phyloP scores from a whole-genome alignment of 2,329 filamentous ascomycete species.

The Ophiostoma novo-ulmi region DNA sequence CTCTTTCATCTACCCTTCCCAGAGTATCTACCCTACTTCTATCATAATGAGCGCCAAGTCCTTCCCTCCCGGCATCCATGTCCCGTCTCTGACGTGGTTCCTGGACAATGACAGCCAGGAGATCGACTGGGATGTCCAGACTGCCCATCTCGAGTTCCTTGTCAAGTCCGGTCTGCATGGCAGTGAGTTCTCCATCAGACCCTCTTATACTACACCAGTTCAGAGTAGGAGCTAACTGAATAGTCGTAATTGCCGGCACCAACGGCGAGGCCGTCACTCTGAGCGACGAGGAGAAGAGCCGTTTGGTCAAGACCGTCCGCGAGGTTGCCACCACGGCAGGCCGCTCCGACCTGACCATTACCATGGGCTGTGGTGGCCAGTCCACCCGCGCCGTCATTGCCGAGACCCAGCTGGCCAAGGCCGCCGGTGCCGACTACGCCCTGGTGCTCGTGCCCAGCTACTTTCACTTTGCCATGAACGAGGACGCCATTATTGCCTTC shows the following conservation, averaged over 20 bases:
- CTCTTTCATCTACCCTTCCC: neutral
- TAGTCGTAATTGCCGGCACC: slow-evolving; percentile 12
- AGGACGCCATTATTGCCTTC: slow-evolving; percentile 56
- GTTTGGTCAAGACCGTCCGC: slow-evolving; percentile 57
- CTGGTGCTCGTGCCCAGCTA: slow-evolving; percentile 67
- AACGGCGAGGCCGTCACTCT: slow-evolving; percentile 71
- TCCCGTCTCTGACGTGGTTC: slow-evolving; percentile 55
- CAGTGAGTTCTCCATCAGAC: neutral
- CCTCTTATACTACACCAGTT: too few relatives aligned
- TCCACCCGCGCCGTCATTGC: slow-evolving; percentile 51
- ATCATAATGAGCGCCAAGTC: slow-evolving; percentile 8
- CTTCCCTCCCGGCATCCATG: slow-evolving; percentile 48
- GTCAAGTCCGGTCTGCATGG: slow-evolving; percentile 36
- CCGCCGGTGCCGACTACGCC: slow-evolving; percentile 61
- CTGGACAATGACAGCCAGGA: slow-evolving; percentile 43
- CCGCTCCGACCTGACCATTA: slow-evolving; percentile 55
- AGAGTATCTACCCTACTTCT: neutral
- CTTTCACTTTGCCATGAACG: slow-evolving; percentile 60
- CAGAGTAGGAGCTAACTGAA: neutral
- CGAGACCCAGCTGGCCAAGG: slow-evolving; percentile 57
- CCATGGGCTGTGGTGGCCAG: slow-evolving; percentile 61
- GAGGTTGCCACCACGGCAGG: slow-evolving; percentile 53
- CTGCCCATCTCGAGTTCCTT: slow-evolving; percentile 50
- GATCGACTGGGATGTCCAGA: slow-evolving; percentile 52
- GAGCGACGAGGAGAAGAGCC: slow-evolving; percentile 56